Evolutionary conservation across 2,329 filamentous ascomycete species (phyloP).

Genomic region (Calonectria pauciramosa): DNA sequence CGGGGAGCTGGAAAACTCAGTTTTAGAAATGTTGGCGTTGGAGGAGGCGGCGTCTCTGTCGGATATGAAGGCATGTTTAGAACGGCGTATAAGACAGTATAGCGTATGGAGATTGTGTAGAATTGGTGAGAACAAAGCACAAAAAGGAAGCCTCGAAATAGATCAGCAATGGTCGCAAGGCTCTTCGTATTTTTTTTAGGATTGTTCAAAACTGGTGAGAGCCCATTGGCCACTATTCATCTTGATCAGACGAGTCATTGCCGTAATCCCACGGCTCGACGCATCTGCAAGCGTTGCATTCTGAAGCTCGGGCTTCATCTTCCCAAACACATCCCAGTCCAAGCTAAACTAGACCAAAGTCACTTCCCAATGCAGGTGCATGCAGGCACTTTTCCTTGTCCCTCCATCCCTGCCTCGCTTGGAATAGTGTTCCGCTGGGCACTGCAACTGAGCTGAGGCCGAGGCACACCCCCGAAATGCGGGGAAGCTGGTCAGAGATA

Average conservation of each 20-base stretch:
- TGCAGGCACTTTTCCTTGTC: neutral
- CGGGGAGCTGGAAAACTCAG: constrained; percentile 61
- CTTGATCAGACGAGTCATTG: neutral
- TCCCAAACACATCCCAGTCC: neutral
- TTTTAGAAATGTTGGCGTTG: constrained; percentile 30
- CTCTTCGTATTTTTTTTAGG: neutral
- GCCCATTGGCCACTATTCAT: neutral
- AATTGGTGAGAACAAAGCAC: neutral
- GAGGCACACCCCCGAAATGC: constrained; percentile 24
- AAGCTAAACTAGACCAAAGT: neutral
- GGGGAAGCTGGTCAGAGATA: constrained; percentile 22
- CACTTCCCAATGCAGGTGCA: neutral
- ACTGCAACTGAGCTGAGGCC: neutral
- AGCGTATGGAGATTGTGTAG: neutral
- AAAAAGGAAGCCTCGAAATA: too few relatives aligned
- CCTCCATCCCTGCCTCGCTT: neutral
- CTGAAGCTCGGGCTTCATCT: constrained; percentile 9
- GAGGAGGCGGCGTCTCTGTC: constrained; percentile 28
- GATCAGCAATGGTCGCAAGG: too few relatives aligned
- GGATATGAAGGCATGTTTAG: constrained; percentile 22
- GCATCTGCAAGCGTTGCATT: neutral
- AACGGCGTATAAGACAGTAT: too few relatives aligned
- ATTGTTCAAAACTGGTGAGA: neutral
- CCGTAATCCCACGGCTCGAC: constrained; percentile 13
- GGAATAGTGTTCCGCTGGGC: neutral